phyloP scores from a whole-genome alignment of 805 yeast species.

The Kluyveromyces lactis region DNA sequence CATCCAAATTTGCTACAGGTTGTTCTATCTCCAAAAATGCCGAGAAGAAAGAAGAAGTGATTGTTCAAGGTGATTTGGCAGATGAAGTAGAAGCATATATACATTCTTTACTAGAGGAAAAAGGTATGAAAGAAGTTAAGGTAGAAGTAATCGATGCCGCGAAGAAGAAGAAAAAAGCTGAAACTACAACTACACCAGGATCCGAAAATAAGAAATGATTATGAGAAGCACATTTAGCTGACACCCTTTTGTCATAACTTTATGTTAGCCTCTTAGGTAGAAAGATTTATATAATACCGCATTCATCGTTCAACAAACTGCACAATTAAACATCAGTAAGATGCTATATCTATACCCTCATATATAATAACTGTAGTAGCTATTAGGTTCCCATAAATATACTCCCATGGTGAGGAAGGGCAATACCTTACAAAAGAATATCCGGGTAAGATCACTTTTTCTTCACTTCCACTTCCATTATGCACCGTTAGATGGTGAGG shows the following conservation, averaged over 20 bases:
- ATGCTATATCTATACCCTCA: too few relatives aligned
- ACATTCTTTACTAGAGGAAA: conserved; percentile 60
- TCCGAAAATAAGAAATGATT: background rate
- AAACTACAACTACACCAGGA: conserved; percentile 9
- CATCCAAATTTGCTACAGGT: conserved; percentile 93
- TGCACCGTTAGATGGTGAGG: too few relatives aligned
- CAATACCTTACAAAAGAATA: too few relatives aligned
- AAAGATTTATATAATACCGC: background rate
- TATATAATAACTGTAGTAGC: too few relatives aligned
- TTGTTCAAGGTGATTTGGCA: conserved; percentile 91
- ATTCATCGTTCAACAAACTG: too few relatives aligned
- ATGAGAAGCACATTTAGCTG: background rate
- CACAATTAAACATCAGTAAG: too few relatives aligned
- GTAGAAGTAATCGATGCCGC: conserved; percentile 85
- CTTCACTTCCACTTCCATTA: too few relatives aligned
- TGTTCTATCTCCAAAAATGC: conserved; percentile 84
- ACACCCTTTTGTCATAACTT: background rate
- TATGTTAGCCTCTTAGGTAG: background rate
- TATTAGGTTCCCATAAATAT: too few relatives aligned
- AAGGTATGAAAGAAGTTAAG: conserved; percentile 75
- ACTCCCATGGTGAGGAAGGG: too few relatives aligned
- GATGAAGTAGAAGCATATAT: conserved; percentile 82
- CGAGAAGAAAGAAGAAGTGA: conserved; percentile 86
- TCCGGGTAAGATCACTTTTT: too few relatives aligned
- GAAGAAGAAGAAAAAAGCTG: conserved; percentile 51